These are phyloP conservation scores for Quercus berberidifolia DNA, from an alignment of 306 rosid genomes.

Conservation along the genomic window DNA sequence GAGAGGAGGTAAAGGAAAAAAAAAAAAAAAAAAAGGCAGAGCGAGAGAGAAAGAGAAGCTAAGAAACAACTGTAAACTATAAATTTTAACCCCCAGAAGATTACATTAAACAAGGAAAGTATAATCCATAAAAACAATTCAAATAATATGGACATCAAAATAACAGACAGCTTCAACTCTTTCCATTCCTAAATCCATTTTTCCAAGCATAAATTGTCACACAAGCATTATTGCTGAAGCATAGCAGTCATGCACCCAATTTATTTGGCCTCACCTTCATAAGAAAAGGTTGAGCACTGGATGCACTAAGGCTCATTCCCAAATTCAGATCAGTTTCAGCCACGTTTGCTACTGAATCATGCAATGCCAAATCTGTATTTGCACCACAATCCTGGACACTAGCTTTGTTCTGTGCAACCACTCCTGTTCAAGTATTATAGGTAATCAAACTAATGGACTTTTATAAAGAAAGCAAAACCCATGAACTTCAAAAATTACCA, in stretches of 20 bases:
- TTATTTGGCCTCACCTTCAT: slow-evolving; percentile 25
- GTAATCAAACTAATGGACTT: slow-evolving; percentile 14
- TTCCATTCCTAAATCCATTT: too few relatives aligned
- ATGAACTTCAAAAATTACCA: slow-evolving; percentile 30
- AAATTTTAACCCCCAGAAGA: too few relatives aligned
- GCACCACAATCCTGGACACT: slow-evolving; percentile 6
- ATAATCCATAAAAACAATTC: too few relatives aligned
- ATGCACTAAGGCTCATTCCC: slow-evolving; percentile 9
- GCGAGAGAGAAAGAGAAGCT: too few relatives aligned
- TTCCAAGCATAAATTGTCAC: not conserved
- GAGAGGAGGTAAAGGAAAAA: too few relatives aligned
- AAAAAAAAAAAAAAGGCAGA: too few relatives aligned
- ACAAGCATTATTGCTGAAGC: not conserved
- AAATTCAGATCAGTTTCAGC: slow-evolving; percentile 19
- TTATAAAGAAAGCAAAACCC: slow-evolving; percentile 11
- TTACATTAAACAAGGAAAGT: too few relatives aligned
- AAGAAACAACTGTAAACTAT: too few relatives aligned
- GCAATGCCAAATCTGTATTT: slow-evolving; percentile 11
- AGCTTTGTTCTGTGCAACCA: slow-evolving; percentile 16
- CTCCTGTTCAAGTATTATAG: slow-evolving; percentile 26
- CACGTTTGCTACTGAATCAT: slow-evolving; percentile 26
- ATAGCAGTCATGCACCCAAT: too few relatives aligned
- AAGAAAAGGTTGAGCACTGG: slow-evolving; percentile 5
- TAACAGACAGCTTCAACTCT: too few relatives aligned
- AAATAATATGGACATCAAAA: too few relatives aligned